phyloP scores from a whole-genome alignment of 2,329 filamentous ascomycete species.

The Diaporthe citrichinensis region DNA sequence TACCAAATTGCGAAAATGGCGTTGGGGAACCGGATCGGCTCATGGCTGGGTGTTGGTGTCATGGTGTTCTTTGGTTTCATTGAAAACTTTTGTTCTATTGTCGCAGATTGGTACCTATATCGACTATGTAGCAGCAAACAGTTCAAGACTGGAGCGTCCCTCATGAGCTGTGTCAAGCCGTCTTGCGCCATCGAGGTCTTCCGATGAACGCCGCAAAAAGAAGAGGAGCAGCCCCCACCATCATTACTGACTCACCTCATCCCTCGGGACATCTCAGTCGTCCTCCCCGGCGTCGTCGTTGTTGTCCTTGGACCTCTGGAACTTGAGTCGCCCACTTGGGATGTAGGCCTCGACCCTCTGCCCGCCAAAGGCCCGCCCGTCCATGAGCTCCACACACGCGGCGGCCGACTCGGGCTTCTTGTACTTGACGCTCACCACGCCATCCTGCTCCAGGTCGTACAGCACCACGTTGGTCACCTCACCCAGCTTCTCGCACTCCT shows the following conservation, averaged over 20 bases:
- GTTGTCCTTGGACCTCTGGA: conserved; percentile 75
- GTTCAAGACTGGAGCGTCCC: conserved; percentile 6
- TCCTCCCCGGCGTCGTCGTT: conserved; percentile 62
- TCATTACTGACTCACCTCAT: conserved; percentile 36
- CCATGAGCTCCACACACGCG: conserved; percentile 81
- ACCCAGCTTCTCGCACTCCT: conserved; percentile 89
- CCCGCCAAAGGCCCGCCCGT: conserved; percentile 84
- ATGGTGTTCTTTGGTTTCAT: conserved; percentile 9
- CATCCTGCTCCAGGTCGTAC: conserved; percentile 88
- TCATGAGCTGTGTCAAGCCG: conserved; percentile 14
- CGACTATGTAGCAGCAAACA: conserved; percentile 32
- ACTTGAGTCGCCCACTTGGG: conserved; percentile 79
- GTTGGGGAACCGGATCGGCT: not conserved
- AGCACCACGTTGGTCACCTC: conserved; percentile 91
- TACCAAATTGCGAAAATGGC: conserved; percentile 6
- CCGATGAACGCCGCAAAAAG: conserved; percentile 2
- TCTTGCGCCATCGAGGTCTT: not conserved
- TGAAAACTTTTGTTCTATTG: conserved; percentile 11
- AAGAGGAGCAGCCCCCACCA: conserved; percentile 22
- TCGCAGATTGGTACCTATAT: conserved; percentile 41
- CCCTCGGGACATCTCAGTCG: conserved; percentile 27
- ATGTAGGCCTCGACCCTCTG: conserved; percentile 79
- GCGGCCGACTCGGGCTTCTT: conserved; percentile 77
- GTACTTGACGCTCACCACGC: conserved; percentile 89
- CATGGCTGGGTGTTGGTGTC: conserved; percentile 31